Conservation (phyloP, 345 rosid species). For the Brassica juncea region DNA sequence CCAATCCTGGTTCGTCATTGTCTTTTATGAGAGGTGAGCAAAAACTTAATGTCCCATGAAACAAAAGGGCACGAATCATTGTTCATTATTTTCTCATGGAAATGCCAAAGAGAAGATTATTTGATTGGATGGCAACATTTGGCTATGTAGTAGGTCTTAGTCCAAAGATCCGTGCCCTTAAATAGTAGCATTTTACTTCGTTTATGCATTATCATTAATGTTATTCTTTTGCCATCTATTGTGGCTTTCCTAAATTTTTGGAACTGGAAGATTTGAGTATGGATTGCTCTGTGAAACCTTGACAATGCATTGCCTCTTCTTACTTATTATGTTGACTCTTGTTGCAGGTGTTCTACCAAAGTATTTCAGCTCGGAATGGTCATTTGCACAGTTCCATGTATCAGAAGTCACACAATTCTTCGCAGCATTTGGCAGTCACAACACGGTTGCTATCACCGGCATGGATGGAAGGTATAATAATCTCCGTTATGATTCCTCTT, state of each 20-base stretch:
- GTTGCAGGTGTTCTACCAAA: conserved; percentile 78
- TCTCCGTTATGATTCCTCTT: neutral
- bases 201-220: neutral
- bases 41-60: neutral
- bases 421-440: conserved; percentile 82
- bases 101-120: neutral
- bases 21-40: conserved; percentile 82
- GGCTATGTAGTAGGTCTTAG: neutral
- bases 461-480: conserved; percentile 75
- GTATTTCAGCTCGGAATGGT: conserved; percentile 97
- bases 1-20: conserved; percentile 77
- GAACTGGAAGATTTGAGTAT: neutral
- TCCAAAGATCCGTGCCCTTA: conserved; percentile 1
- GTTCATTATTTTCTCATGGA: neutral
- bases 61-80: neutral
- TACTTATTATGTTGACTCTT: conserved; percentile 10
- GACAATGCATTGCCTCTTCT: neutral
- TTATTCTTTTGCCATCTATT: neutral
- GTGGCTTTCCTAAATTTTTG: neutral
- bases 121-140: neutral
- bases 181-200: neutral
- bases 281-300: conserved; percentile 11
- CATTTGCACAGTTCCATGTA: conserved; percentile 80
- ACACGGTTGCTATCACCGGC: conserved; percentile 66
- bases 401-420: conserved; percentile 69